Conservation (phyloP, 805 yeast species). For the Candida ascalaphidarum region DNA sequence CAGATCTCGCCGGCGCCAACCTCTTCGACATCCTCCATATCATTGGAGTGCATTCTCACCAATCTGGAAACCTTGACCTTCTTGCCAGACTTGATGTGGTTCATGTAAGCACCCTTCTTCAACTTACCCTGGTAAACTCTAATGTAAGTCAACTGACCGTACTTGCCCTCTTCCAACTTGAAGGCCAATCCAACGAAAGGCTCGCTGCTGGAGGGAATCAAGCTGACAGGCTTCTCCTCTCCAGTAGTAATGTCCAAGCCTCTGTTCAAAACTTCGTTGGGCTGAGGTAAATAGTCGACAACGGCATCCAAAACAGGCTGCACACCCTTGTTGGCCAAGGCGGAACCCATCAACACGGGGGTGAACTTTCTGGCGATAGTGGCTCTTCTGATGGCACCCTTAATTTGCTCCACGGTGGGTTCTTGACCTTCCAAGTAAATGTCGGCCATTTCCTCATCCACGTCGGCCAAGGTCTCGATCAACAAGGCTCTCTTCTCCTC, state of each 20-base stretch:
- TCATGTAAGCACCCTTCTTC: slow-evolving; percentile 83
- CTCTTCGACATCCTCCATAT: slow-evolving; percentile 96
- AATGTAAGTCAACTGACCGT: slow-evolving; percentile 94
- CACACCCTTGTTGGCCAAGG: slow-evolving; percentile 91
- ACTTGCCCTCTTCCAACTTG: slow-evolving; percentile 96
- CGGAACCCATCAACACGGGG: slow-evolving; percentile 99
- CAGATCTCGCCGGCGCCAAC: slow-evolving; percentile 98
- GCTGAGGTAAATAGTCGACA: slow-evolving; percentile 92
- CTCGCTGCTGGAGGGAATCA: slow-evolving; percentile 61
- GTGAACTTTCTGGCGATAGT: slow-evolving; percentile 94
- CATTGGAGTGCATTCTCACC: slow-evolving; percentile 98
- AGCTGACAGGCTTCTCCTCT: slow-evolving; percentile 47
- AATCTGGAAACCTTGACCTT: slow-evolving; percentile 87
- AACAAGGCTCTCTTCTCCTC: slow-evolving; percentile 82
- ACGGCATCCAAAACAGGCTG: slow-evolving; percentile 96
- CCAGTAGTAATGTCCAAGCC: slow-evolving; percentile 75
- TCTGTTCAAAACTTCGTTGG: slow-evolving; percentile 84
- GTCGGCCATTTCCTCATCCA: slow-evolving; percentile 96
- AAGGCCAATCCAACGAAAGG: slow-evolving; percentile 98
- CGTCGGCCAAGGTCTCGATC: slow-evolving; percentile 95
- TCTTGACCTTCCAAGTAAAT: slow-evolving; percentile 82
- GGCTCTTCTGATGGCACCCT: slow-evolving; percentile 84
- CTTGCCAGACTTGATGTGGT: slow-evolving; percentile 87
- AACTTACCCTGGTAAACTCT: slow-evolving; percentile 95
- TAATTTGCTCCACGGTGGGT: slow-evolving; percentile 78